phyloP scores from a whole-genome alignment of 768 basidiomycete genomes.

The Termitomyces sp. region DNA sequence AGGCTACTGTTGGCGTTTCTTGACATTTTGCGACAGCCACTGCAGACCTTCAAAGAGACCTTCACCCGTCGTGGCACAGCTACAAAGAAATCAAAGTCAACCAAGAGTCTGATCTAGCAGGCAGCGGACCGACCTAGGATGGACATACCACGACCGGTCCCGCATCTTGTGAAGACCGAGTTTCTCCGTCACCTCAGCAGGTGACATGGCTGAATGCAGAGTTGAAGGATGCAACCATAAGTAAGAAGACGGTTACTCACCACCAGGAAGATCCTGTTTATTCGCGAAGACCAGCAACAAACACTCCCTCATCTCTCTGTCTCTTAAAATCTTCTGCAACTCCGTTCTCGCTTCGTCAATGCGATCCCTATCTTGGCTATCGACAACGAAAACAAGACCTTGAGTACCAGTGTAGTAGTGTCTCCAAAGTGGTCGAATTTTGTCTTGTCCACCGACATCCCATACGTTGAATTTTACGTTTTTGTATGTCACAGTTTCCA shows the following conservation, averaged over 20 bases:
- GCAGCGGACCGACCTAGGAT: slow-evolving; percentile 71
- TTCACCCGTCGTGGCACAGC: slow-evolving; percentile 95
- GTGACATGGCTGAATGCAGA: slow-evolving; percentile 79
- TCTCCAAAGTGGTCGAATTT: slow-evolving; percentile 96
- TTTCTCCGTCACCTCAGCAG: slow-evolving; percentile 97
- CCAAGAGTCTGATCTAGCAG: neutral
- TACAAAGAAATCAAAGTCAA: slow-evolving; percentile 23
- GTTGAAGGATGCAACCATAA: neutral
- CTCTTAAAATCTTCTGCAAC: slow-evolving; percentile 90
- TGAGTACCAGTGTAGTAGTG: slow-evolving; percentile 99
- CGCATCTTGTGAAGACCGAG: slow-evolving; percentile 93
- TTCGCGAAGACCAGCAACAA: slow-evolving; percentile 97
- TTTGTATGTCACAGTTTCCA: slow-evolving; percentile 99
- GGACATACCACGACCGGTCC: slow-evolving; percentile 98
- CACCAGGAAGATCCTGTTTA: slow-evolving; percentile 97
- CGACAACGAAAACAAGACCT: slow-evolving; percentile 96
- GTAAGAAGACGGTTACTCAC: slow-evolving; percentile 36
- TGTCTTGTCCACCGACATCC: slow-evolving; percentile 99
- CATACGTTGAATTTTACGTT: slow-evolving; percentile 94
- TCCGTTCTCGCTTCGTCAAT: slow-evolving; percentile 97
- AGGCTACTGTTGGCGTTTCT: slow-evolving; percentile 73
- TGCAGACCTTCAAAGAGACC: slow-evolving; percentile 96
- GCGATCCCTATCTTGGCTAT: slow-evolving; percentile 91
- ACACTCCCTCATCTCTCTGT: slow-evolving; percentile 98
- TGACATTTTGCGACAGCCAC: slow-evolving; percentile 96